Conservation (phyloP, 1,284 basidiomycete genomes). For the Melampsora larici-populina region DNA sequence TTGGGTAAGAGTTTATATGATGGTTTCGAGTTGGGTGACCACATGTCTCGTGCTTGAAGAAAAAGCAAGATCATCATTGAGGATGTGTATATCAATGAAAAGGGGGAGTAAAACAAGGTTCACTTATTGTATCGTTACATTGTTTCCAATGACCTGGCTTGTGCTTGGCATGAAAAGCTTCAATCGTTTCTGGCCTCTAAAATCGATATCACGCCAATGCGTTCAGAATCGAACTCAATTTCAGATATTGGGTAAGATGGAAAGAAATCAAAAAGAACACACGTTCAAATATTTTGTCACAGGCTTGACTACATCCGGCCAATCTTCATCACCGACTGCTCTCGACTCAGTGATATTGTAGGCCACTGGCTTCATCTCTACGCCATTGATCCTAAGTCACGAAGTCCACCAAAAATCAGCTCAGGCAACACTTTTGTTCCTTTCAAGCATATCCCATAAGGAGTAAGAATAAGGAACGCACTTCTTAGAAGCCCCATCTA, state of each 20-base stretch:
- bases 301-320: conserved; percentile 82
- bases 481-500: conserved; percentile 13
- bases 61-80: background rate
- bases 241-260: background rate
- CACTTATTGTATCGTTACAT: conserved; percentile 70
- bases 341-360: conserved; percentile 31
- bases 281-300: conserved; percentile 74
- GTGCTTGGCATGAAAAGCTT: conserved; percentile 73
- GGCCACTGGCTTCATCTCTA: conserved; percentile 14
- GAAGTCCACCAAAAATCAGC: too few species aligned
- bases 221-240: background rate
- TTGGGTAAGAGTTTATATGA: conserved; percentile 74
- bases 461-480: background rate
- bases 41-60: conserved; percentile 7
- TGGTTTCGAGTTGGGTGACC: conserved; percentile 61
- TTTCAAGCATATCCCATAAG: too few species aligned
- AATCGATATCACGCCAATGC: background rate
- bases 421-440: too few species aligned
- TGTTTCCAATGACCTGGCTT: conserved; percentile 83
- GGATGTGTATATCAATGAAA: background rate
- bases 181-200: conserved; percentile 67
- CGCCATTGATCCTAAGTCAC: conserved; percentile 14
- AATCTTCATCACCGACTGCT: conserved; percentile 59
- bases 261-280: background rate
- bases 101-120: conserved; percentile 58